Evolutionary conservation across 768 basidiomycete genomes (phyloP).

Genomic region (Austroboletus eburneus): DNA sequence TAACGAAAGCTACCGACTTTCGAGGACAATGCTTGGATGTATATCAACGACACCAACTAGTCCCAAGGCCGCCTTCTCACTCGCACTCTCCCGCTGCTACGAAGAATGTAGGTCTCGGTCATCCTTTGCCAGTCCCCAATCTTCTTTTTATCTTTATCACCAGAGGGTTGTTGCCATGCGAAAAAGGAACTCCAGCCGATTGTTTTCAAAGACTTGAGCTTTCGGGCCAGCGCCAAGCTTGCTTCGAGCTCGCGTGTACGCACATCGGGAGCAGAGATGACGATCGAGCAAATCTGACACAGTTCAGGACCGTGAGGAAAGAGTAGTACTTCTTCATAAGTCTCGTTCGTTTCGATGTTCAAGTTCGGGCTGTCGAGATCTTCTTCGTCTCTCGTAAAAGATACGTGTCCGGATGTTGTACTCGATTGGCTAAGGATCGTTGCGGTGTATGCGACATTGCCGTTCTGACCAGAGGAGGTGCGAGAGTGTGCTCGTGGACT

Average conservation of each 20-base stretch:
- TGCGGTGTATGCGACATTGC: neutral
- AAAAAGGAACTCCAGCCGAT: conserved; percentile 56
- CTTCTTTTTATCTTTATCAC: conserved; percentile 10
- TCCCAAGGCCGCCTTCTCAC: conserved; percentile 43
- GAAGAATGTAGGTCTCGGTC: conserved; percentile 41
- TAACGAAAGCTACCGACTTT: neutral
- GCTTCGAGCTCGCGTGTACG: conserved; percentile 46
- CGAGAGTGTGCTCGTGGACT: conserved; percentile 21
- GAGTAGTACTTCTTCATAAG: conserved; percentile 15
- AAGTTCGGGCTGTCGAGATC: conserved; percentile 7
- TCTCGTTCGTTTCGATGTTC: neutral
- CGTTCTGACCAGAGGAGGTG: conserved; percentile 8
- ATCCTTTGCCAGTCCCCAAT: conserved; percentile 22
- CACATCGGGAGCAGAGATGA: conserved; percentile 27
- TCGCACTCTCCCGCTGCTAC: conserved; percentile 37
- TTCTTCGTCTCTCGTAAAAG: conserved; percentile 18
- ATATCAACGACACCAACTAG: conserved; percentile 1
- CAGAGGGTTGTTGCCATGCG: conserved; percentile 13
- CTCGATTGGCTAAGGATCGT: conserved; percentile 23
- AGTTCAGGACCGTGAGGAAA: conserved; percentile 31
- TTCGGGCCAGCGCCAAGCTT: conserved; percentile 41
- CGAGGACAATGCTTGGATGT: neutral
- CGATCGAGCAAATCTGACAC: conserved; percentile 36
- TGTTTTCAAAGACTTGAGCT: conserved; percentile 40
- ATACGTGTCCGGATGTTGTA: conserved; percentile 12